Base-by-base conservation (phyloP, 2,329 filamentous ascomycete species). In the Arthrobotrys pseudoclavata region DNA sequence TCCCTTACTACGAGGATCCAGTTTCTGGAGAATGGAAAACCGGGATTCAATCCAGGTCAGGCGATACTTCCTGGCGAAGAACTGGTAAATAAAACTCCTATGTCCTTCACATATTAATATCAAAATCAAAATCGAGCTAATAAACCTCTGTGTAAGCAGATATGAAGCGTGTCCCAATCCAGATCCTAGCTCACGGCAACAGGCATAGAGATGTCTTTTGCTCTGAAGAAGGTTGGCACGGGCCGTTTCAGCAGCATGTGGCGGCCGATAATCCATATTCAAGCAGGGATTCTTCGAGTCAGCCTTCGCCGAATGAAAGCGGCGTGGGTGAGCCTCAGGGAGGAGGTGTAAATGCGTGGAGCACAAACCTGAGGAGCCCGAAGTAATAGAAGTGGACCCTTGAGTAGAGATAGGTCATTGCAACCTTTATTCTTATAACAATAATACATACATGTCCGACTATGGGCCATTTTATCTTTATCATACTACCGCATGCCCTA, bases 231-330 rank as follows among this genome's bases (percentile, higher is more conserved):
- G 67, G 55, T 6, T 75, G 63, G 63, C 10, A 45, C 13, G 63
- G 70, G 34, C 70, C 63, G 4, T 75, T 75, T 37, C 70, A 74
- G 18, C 29, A 67, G 10, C 26, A 63, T n/a, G 40, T n/a, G 3
- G 15, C 55, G 13, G 3, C 48, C 0, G 42, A 55, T 22, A 12
- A 29, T 1, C 37, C 57, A 15, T 62, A 53, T 26, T 50, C 20
- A 5, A 48, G 45, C 20, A 22, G 9, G 45, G 2, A 13, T n/a
- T 48, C n/a, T 20, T 26, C 47, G n/a, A 26, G 15, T 15, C 2
- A 22, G 12, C 22, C 22, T 2, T 12, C 22, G 20, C 13, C 20
- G 22, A 50, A 26, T 50, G 9, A 24, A 4, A 50, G 20, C 10
- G 22, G 20, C 12, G 6, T 15, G 1, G 22, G 22, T 6, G 47